These are phyloP conservation scores for Linnemannia exigua DNA, from an alignment of 192 early-diverging fungal species.

Conservation along the genomic window DNA sequence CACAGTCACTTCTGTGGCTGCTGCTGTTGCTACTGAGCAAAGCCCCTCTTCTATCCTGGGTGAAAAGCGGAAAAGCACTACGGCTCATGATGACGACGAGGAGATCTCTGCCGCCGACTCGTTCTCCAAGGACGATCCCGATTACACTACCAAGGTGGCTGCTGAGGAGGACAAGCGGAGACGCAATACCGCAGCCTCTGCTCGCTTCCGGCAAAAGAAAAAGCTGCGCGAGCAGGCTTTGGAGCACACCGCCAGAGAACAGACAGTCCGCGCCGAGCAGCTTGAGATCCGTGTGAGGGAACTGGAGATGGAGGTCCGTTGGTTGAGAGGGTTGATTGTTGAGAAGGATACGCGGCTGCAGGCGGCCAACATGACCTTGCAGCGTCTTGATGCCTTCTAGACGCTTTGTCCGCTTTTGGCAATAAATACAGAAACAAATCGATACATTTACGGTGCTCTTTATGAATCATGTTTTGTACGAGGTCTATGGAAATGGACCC, in stretches of 20 bases:
- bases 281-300: slow-evolving; percentile 86
- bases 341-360: slow-evolving; percentile 75
- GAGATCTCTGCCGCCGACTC: slow-evolving; percentile 25
- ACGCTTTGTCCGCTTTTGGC: background rate
- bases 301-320: slow-evolving; percentile 92
- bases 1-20: background rate
- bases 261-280: slow-evolving; percentile 76
- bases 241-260: slow-evolving; percentile 83
- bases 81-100: background rate
- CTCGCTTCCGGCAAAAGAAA: slow-evolving; percentile 96
- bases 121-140: slow-evolving; percentile 44
- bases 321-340: slow-evolving; percentile 87
- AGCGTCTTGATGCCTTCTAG: slow-evolving; percentile 26
- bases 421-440: slow-evolving; percentile 7
- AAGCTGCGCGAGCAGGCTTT: slow-evolving; percentile 92
- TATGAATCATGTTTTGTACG: background rate
- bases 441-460: background rate
- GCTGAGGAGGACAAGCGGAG: slow-evolving; percentile 91
- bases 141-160: slow-evolving; percentile 36
- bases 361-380: slow-evolving; percentile 35
- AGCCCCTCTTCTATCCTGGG: background rate
- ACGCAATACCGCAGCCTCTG: slow-evolving; percentile 95
- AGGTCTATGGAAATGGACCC: background rate
- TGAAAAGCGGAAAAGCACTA: background rate
- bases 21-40: background rate